phyloP scores from a whole-genome alignment of 352 stramenopile genomes.

The Globisporangium polare region DNA sequence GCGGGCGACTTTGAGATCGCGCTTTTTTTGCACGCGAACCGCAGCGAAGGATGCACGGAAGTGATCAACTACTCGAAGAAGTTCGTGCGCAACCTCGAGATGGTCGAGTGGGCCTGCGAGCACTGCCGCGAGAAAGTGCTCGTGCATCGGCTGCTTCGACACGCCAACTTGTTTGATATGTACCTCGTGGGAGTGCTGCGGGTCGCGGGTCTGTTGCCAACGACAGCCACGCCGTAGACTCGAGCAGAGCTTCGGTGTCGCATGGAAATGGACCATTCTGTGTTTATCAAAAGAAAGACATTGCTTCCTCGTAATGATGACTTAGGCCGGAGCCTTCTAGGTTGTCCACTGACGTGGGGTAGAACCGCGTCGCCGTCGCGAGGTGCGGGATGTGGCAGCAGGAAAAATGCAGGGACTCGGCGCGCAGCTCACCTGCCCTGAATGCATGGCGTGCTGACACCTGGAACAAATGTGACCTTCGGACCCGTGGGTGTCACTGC shows the following conservation, averaged over 20 bases:
- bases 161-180: neutral
- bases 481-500: conserved; percentile 78
- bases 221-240: neutral
- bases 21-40: conserved; percentile 11
- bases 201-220: neutral
- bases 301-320: no score
- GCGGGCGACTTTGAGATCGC: neutral
- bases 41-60: neutral
- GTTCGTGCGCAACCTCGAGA: neutral
- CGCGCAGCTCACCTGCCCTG: no score
- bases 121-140: neutral
- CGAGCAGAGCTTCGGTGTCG: neutral
- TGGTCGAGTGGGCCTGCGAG: neutral
- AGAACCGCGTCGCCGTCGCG: no score
- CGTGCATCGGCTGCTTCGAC: neutral
- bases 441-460: conserved; percentile 95
- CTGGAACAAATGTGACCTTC: conserved; percentile 91
- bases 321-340: no score
- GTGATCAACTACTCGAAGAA: neutral
- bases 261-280: neutral
- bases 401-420: no score
- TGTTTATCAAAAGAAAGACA: neutral
- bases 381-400: no score
- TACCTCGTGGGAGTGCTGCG: neutral
- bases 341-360: no score